Base-by-base conservation (phyloP, 148 eudicot genomes). In the Gaultheria prostrata region DNA sequence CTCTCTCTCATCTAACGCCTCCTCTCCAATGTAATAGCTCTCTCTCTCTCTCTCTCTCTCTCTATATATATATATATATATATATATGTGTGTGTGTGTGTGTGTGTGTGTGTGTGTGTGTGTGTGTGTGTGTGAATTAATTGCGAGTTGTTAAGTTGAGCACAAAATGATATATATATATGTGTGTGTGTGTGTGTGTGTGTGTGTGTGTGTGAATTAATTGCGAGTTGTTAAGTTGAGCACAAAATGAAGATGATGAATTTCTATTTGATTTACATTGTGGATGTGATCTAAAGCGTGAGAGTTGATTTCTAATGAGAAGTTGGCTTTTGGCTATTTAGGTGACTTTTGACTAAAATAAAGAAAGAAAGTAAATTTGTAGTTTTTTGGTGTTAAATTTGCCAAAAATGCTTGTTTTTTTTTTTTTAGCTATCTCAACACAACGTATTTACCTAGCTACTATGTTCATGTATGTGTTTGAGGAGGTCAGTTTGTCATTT, bases 1-100 rank as follows among this genome's bases (percentile, higher is more conserved):
- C 99, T 46, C 95, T 97, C 59, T 90, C 98, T 54, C 96, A 97
- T 82, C 95, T 95, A 88, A 90, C 95, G 71, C 97, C 99, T 78
- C 99, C 98, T 77, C 81, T 97, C 83, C 99, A 97, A 35, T 94
- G 99, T 97, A 87, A 79, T 75, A 21, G n/a, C 67, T 86, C 84
- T 84, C 65, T 76, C 81, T 79, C 81, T 57, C 73, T 74, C 75
- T 32, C 61, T 26, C 59, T 77, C 53, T 75, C 76, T 35, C 49
- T 35, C 53, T n/a, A n/a, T n/a, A n/a, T n/a, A n/a, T n/a, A n/a
- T n/a, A n/a, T n/a, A n/a, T n/a, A n/a, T n/a, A n/a, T n/a, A n/a
- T n/a, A n/a, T n/a, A n/a, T n/a, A n/a, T n/a, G n/a, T n/a, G n/a
- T n/a, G n/a, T n/a, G n/a, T n/a, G n/a, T n/a, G n/a, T n/a, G n/a